Percentiles rank a stretch among this genome's conserved stretches.
These are phyloP conservation scores for Schizophyllum amplum DNA, from an alignment of 1,284 basidiomycete species.

Conservation along the genomic window DNA sequence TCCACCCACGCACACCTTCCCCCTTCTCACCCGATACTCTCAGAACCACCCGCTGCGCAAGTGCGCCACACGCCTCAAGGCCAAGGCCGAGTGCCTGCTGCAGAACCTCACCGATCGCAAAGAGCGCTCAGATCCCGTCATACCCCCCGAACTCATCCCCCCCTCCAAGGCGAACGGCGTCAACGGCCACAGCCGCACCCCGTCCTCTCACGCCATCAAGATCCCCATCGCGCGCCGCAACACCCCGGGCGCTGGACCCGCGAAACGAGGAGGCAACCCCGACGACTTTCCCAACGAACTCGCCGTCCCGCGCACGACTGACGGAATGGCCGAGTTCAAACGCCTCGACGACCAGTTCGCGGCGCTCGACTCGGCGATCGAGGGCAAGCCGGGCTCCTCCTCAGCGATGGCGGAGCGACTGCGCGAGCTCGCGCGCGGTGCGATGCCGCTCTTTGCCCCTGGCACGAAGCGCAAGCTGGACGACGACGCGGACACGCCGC, in stretches of 20 bases:
- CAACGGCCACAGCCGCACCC: conserved; percentile 22
- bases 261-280: not conserved
- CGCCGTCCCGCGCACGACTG: conserved; percentile 71
- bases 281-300: conserved; percentile 48
- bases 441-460: not conserved
- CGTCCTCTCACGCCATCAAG: conserved; percentile 23
- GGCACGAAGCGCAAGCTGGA: not conserved
- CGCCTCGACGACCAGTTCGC: conserved; percentile 37
- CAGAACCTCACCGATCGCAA: conserved; percentile 84
- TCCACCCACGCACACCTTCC: not conserved
- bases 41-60: conserved; percentile 74
- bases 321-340: conserved; percentile 62
- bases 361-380: conserved; percentile 1
- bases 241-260: not conserved
- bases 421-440: conserved; percentile 25
- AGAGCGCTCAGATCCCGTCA: conserved; percentile 61
- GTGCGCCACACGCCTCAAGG: conserved; percentile 68
- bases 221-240: conserved; percentile 16
- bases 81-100: conserved; percentile 78
- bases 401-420: conserved; percentile 25
- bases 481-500: conserved; percentile 24
- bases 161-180: conserved; percentile 25
- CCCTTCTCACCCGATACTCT: conserved; percentile 1
- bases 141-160: conserved; percentile 36
- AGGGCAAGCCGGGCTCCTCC: conserved; percentile 1